A percentile compares a stretch with the other conserved stretches of the same genome.
Conservation (phyloP, 148 eudicot species). For the Silene conica region DNA sequence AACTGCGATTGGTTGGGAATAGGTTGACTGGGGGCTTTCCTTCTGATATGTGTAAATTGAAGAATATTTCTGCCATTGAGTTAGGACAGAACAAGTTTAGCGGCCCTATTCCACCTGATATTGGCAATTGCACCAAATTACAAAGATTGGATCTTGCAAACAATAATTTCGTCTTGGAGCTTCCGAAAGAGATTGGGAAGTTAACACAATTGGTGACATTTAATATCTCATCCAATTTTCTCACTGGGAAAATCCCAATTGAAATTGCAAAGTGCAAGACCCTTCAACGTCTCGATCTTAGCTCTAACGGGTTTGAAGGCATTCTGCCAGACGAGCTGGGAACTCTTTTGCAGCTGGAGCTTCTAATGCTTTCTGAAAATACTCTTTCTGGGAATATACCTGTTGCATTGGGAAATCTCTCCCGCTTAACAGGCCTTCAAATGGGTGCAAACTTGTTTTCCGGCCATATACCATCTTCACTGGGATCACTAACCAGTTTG, state of each 20-base stretch:
- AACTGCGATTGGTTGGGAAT: conserved; percentile 65
- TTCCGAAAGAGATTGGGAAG: conserved; percentile 82
- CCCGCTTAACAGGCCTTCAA: conserved; percentile 70
- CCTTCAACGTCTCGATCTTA: conserved; percentile 90
- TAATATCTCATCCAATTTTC: conserved; percentile 69
- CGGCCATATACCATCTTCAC: conserved; percentile 62
- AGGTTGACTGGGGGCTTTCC: conserved; percentile 71
- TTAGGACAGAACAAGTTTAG: conserved; percentile 76
- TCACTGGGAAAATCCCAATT: conserved; percentile 57
- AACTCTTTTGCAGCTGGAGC: conserved; percentile 66
- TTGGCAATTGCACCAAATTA: conserved; percentile 61
- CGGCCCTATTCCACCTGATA: conserved; percentile 62
- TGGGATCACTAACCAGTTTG: conserved; percentile 69
- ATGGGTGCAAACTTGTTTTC: conserved; percentile 84
- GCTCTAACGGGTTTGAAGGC: conserved; percentile 57
- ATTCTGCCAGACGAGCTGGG: conserved; percentile 67
- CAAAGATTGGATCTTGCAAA: conserved; percentile 81
- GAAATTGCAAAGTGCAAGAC: conserved; percentile 68
- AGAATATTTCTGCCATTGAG: conserved; percentile 71
- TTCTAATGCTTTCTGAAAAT: conserved; percentile 78
- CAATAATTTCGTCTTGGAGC: conserved; percentile 53
- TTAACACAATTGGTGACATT: conserved; percentile 60
- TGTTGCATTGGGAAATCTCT: conserved; percentile 61
- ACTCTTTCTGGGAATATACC: conserved; percentile 71
- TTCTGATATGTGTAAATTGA: conserved; percentile 60